Evolutionary conservation across 768 basidiomycete species (phyloP), one percentile per base, ranked within the genome.

Genomic region (Floccularia luteovirens): DNA sequence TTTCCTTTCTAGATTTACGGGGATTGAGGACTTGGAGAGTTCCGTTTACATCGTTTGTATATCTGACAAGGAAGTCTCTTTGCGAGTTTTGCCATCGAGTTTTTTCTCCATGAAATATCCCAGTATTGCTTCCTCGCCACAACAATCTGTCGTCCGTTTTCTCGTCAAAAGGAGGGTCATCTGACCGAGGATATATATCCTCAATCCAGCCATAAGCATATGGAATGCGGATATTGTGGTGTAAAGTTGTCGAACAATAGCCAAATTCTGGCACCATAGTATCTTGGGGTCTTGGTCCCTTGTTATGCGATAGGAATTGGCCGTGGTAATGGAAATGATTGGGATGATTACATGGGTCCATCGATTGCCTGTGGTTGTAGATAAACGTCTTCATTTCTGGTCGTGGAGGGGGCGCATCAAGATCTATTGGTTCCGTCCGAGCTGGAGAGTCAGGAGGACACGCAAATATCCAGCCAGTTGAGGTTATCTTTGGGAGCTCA

Each of bases 81-180:
- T 82, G 82, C 4, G 67, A 61, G 16, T 63, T 49, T 46, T 54
- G 39, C 82, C 81, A 82, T 4, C 60, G 59, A 5, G 66, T 59
- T 1, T 47, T 39, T 1, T 51, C 40, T 11, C 58, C 50, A 24
- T 73, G 67, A 38, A 48, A 60, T 14, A 77, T 81, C 7, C 86
- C 87, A 0, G 86, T 87, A 32, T 76, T 83, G 30, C 74, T 74
- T 2, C 87, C 87, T 28, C 87, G 67, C 87, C 87, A 89, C 28
- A 77, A 63, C 13, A 87, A 47, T 3, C 74, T 61, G 43, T 81
- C 75, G 52, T 82, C 72, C 1, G 59, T 21, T 60, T 82, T 88
- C 23, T 72, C 64, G 12, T 77, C 72, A 75, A 81, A 90, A 0
- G 65, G 67, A 6, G 79, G 72, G 55, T 86, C 77, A 47, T 78